Percentiles rank a stretch among this genome's conserved stretches.
Evolutionary conservation across 129 eudicot species (phyloP).

Genomic region (Chrysanthemum makinoi): DNA sequence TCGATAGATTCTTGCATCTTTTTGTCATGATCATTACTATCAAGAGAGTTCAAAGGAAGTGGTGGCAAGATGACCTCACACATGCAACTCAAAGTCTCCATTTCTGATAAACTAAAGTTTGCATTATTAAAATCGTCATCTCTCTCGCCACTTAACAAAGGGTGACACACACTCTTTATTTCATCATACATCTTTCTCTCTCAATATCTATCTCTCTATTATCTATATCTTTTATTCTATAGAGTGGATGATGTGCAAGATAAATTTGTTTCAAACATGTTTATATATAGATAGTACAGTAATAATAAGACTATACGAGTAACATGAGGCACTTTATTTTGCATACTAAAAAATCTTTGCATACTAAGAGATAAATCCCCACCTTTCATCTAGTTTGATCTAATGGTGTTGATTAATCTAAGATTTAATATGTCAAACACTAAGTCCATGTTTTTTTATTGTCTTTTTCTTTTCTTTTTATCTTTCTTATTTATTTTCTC

Average conservation of each 20-base stretch:
- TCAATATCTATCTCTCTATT: slow-evolving; percentile 4
- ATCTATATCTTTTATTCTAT: not conserved
- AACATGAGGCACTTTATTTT: too few relatives aligned
- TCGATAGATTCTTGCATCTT: slow-evolving; percentile 15
- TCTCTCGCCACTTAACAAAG: slow-evolving; percentile 52
- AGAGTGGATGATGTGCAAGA: not conserved
- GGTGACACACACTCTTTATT: slow-evolving; percentile 41
- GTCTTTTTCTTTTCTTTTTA: too few relatives aligned
- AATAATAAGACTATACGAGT: too few relatives aligned
- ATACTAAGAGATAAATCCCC: too few relatives aligned
- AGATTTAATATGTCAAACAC: too few relatives aligned
- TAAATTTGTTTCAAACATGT: not conserved
- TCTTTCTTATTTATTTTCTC: too few relatives aligned
- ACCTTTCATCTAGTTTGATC: too few relatives aligned
- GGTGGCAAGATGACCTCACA: slow-evolving; percentile 65
- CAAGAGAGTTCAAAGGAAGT: slow-evolving; percentile 30
- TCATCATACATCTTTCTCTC: slow-evolving; percentile 28
- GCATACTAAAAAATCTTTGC: too few relatives aligned
- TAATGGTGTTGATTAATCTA: too few relatives aligned
- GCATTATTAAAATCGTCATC: slow-evolving; percentile 41
- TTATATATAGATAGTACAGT: not conserved
- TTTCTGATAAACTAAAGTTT: slow-evolving; percentile 40
- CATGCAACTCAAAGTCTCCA: slow-evolving; percentile 52
- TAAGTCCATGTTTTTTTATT: too few relatives aligned
- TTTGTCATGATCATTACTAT: slow-evolving; percentile 2